A percentile compares a stretch with the other conserved stretches of the same genome.
Conservation (phyloP, 116 monocot genomes). For the Posidonia oceanica region DNA sequence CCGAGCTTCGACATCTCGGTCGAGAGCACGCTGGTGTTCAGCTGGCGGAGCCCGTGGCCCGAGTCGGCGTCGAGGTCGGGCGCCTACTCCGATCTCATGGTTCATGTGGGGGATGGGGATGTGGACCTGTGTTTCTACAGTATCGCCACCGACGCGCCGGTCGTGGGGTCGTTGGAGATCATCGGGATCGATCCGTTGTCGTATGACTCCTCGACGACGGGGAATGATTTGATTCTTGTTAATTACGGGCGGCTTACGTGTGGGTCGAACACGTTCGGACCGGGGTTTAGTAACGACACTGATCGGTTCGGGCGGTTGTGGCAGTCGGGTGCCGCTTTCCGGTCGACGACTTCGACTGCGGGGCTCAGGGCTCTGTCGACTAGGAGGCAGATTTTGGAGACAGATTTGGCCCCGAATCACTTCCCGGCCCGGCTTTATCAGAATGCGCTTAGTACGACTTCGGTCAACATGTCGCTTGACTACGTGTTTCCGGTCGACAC, state of each 20-base stretch:
- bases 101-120: constrained; percentile 20
- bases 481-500: constrained; percentile 72
- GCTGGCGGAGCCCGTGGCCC: constrained; percentile 83
- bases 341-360: constrained; percentile 13
- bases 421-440: constrained; percentile 66
- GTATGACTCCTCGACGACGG: constrained; percentile 47
- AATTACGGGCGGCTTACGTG: constrained; percentile 82
- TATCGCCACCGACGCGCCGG: constrained; percentile 83
- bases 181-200: constrained; percentile 52
- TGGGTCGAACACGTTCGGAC: constrained; percentile 55
- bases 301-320: constrained; percentile 80
- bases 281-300: constrained; percentile 64
- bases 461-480: constrained; percentile 29
- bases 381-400: constrained; percentile 30
- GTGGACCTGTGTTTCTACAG: constrained; percentile 88
- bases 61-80: constrained; percentile 50
- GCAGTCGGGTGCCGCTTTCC: constrained; percentile 52
- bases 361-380: constrained; percentile 34
- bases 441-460: constrained; percentile 46
- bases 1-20: constrained; percentile 90
- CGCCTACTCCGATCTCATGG: constrained; percentile 78
- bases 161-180: constrained; percentile 75
- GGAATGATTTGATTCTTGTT: constrained; percentile 48
- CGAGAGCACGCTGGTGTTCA: constrained; percentile 67
- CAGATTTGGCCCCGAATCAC: constrained; percentile 61